These are phyloP conservation scores for Extremus antarcticus DNA, from an alignment of 495 filamentous ascomycete genomes.

Conservation along the genomic window DNA sequence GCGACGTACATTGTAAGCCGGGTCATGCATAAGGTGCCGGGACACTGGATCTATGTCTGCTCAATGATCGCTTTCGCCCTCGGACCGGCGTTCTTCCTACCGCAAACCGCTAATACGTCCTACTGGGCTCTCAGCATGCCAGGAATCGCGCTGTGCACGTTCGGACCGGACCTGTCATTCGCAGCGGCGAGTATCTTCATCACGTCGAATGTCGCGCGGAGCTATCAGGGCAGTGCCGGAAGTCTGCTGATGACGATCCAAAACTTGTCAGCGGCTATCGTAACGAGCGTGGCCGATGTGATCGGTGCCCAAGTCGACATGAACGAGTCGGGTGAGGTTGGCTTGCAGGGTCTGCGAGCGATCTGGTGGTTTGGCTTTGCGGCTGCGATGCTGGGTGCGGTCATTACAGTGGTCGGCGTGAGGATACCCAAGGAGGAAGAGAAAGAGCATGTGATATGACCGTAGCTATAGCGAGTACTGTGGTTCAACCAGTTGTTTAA, in stretches of 20 bases:
- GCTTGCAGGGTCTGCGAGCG: slow-evolving; percentile 34
- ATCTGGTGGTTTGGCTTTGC: slow-evolving; percentile 42
- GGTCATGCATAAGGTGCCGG: slow-evolving; percentile 36
- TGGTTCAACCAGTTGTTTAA: too few relatives aligned
- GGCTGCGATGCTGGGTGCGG: slow-evolving; percentile 30
- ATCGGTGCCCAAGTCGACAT: slow-evolving; percentile 35
- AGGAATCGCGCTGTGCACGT: slow-evolving; percentile 12
- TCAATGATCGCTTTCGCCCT: slow-evolving; percentile 19
- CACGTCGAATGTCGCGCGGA: slow-evolving; percentile 14
- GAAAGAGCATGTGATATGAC: slow-evolving; percentile 37
- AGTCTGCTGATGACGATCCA: slow-evolving; percentile 17
- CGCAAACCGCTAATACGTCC: slow-evolving; percentile 5
- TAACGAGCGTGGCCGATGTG: slow-evolving; percentile 36
- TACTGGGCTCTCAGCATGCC: slow-evolving; percentile 19
- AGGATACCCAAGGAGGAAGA: slow-evolving; percentile 41
- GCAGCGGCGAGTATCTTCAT: slow-evolving; percentile 20
- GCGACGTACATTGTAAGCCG: slow-evolving; percentile 39
- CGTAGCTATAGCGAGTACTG: too few relatives aligned
- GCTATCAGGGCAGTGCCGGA: slow-evolving; percentile 17
- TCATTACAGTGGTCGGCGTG: slow-evolving; percentile 35
- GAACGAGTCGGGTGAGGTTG: slow-evolving; percentile 30
- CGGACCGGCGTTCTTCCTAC: slow-evolving; percentile 14
- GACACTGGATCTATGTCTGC: slow-evolving; percentile 38
- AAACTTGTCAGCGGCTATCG: slow-evolving; percentile 29
- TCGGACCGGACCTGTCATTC: slow-evolving; percentile 20